Percentiles rank a stretch among this genome's conserved stretches.
Evolutionary conservation across 495 filamentous ascomycete species (phyloP).

Genomic region (Bryoglossum gracile): DNA sequence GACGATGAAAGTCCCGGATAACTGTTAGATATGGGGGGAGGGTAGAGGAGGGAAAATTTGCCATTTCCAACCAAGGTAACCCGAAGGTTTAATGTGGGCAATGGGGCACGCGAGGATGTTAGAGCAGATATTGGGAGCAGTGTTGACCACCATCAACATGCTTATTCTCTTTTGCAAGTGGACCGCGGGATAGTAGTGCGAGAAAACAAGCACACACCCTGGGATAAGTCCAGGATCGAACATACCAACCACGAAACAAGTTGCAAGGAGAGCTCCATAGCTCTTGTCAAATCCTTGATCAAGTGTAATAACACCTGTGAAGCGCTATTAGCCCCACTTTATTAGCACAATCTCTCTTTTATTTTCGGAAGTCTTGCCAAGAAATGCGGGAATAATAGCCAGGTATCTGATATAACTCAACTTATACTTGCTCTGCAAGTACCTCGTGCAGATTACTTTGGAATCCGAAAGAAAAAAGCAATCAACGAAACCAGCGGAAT

Average conservation of each 20-base stretch:
- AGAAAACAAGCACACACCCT: constrained; percentile 38
- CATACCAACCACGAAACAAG: constrained; percentile 65
- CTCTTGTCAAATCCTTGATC: constrained; percentile 50
- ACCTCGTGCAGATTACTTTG: constrained; percentile 29
- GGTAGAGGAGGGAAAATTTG: neutral
- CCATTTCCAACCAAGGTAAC: no score
- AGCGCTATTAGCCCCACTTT: constrained; percentile 36
- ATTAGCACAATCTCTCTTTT: no score
- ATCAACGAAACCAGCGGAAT: constrained; percentile 57
- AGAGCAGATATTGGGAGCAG: constrained; percentile 51
- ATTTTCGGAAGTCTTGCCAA: constrained; percentile 35
- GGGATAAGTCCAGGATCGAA: constrained; percentile 38
- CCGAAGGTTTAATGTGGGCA: no score
- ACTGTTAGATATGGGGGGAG: neutral
- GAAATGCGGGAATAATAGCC: constrained; percentile 51
- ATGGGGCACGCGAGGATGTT: constrained; percentile 53
- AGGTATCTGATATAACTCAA: constrained; percentile 25
- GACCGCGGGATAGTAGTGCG: constrained; percentile 45
- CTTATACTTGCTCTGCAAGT: constrained; percentile 6
- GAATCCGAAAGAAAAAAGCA: constrained; percentile 50
- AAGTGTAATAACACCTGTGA: constrained; percentile 59
- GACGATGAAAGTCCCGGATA: constrained; percentile 17
- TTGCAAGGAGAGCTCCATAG: constrained; percentile 51
- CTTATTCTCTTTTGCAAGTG: constrained; percentile 44
- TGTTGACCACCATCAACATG: constrained; percentile 52